Percentiles rank a stretch among this genome's conserved stretches.
These are phyloP conservation scores for Termitomyces sp. DNA, from an alignment of 768 basidiomycete genomes.

Conservation along the genomic window DNA sequence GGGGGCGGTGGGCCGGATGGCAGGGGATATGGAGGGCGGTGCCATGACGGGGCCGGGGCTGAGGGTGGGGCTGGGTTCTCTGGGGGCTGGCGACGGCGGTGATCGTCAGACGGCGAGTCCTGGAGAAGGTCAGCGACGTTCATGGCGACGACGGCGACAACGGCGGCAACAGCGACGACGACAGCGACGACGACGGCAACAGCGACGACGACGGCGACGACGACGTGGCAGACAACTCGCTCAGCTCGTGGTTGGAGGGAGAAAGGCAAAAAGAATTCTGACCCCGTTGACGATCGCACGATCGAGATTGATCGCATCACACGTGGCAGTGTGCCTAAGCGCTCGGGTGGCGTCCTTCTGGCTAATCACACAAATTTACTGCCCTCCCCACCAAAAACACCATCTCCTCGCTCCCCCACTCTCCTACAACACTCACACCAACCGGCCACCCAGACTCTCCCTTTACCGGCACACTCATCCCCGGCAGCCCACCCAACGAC, in stretches of 20 bases:
- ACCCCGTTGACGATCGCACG: constrained; percentile 19
- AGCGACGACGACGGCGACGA: too few species aligned
- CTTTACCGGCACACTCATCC: constrained; percentile 63
- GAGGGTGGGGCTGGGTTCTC: constrained; percentile 9
- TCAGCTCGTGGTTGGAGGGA: neutral
- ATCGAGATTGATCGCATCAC: constrained; percentile 38
- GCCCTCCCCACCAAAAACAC: constrained; percentile 40
- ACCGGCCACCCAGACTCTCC: constrained; percentile 27
- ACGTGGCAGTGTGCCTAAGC: too few species aligned
- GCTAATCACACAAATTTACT: constrained; percentile 20
- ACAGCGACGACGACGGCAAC: constrained; percentile 6
- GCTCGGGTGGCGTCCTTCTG: too few species aligned
- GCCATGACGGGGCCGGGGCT: constrained; percentile 24
- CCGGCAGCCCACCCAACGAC: constrained; percentile 85
- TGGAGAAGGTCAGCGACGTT: constrained; percentile 69
- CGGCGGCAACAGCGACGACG: too few species aligned
- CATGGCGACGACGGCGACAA: constrained; percentile 33
- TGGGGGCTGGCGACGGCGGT: constrained; percentile 18
- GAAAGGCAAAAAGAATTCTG: constrained; percentile 11
- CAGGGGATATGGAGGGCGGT: constrained; percentile 16
- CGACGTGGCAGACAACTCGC: too few species aligned
- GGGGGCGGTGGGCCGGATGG: constrained; percentile 21
- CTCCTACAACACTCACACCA: constrained; percentile 79
- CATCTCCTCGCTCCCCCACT: constrained; percentile 76
- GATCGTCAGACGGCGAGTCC: constrained; percentile 62